A percentile compares a stretch with the other conserved stretches of the same genome.
phyloP scores from a whole-genome alignment of 2,329 filamentous ascomycete species.

The Aspergillus pseudoterreus region DNA sequence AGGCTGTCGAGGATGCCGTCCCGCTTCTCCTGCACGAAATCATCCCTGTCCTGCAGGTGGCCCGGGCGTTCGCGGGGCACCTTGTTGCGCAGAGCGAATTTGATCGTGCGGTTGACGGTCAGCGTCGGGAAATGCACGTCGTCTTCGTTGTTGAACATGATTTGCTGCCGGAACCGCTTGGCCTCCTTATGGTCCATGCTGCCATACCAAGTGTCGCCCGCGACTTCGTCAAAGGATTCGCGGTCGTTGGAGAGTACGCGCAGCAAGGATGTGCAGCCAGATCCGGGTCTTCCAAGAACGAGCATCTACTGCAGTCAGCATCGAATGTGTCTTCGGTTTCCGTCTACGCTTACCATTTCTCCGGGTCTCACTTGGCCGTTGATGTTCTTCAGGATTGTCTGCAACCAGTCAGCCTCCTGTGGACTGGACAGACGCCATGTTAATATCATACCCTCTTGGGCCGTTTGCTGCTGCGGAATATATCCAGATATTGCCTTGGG shows the following conservation, averaged over 20 bases:
- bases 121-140: slow-evolving; percentile 72
- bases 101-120: slow-evolving; percentile 68
- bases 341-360: slow-evolving; percentile 37
- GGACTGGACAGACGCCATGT: neutral
- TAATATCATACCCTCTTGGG: slow-evolving; percentile 25
- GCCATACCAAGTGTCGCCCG: slow-evolving; percentile 51
- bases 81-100: slow-evolving; percentile 62
- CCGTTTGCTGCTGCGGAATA: slow-evolving; percentile 15
- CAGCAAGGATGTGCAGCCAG: slow-evolving; percentile 67
- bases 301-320: slow-evolving; percentile 45
- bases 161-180: slow-evolving; percentile 42
- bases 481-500: slow-evolving; percentile 24
- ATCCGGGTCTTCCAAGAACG: slow-evolving; percentile 64
- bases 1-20: slow-evolving; percentile 31
- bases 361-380: slow-evolving; percentile 41
- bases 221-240: slow-evolving; percentile 55
- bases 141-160: slow-evolving; percentile 71
- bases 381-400: slow-evolving; percentile 40
- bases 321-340: neutral
- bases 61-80: slow-evolving; percentile 26
- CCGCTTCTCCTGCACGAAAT: slow-evolving; percentile 28
- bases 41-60: slow-evolving; percentile 19
- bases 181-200: slow-evolving; percentile 48
- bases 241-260: slow-evolving; percentile 65
- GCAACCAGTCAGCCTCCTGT: neutral